These are phyloP conservation scores for Dendrobium officinale DNA, from an alignment of 106 monocot genomes.

Conservation along the genomic window DNA sequence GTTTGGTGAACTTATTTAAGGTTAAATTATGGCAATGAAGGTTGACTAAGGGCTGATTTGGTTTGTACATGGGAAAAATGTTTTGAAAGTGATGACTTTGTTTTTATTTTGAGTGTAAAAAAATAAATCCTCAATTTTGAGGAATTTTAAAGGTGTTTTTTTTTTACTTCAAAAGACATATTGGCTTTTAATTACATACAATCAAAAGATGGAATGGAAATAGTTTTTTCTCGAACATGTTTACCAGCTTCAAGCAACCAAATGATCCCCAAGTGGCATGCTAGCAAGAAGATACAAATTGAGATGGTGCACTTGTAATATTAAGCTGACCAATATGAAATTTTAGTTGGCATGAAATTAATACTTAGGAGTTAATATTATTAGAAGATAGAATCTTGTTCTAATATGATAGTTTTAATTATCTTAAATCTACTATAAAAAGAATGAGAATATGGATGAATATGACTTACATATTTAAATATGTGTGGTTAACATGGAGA, in stretches of 20 bases:
- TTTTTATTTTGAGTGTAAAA: not conserved
- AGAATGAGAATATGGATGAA: not conserved
- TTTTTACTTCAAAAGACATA: not conserved
- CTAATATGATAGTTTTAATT: not conserved
- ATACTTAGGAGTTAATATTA: not conserved
- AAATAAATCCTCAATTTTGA: not conserved
- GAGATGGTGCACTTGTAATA: not conserved
- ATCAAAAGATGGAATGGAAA: not conserved
- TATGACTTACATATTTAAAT: not conserved
- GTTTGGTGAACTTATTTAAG: not conserved
- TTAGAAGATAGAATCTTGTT: not conserved
- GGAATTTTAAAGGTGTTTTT: not conserved
- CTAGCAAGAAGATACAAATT: not conserved
- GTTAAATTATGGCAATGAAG: not conserved
- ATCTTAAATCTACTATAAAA: not conserved
- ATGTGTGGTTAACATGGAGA: too few relatives aligned
- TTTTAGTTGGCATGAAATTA: not conserved
- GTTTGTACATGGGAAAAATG: not conserved
- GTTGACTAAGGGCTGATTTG: not conserved
- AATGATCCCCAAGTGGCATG: too few relatives aligned
- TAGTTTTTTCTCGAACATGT: not conserved
- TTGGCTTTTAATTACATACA: not conserved
- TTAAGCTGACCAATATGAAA: not conserved
- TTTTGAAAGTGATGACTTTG: not conserved
- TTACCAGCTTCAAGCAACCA: not conserved